A percentile compares a stretch with the other conserved stretches of the same genome.
Evolutionary conservation across 2,329 filamentous ascomycete genomes (phyloP).

Genomic region (Calonectria multiphialidica): DNA sequence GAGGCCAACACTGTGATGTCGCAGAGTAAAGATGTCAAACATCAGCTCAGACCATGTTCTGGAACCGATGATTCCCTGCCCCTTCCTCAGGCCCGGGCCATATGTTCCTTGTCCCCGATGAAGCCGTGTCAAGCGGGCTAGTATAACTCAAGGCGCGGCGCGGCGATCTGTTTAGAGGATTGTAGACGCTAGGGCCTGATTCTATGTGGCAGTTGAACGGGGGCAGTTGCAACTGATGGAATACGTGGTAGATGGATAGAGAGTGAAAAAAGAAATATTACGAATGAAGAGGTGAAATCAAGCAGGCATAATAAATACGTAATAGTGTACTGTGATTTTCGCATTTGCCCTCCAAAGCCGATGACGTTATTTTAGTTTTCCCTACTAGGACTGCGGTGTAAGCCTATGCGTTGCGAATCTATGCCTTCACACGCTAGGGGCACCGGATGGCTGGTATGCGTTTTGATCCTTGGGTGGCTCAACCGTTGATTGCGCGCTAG

Average conservation of each 20-base stretch:
- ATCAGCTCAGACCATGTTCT: no score
- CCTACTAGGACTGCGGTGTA: background rate
- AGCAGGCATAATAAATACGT: no score
- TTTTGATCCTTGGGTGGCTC: background rate
- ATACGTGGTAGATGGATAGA: background rate
- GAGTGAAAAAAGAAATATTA: background rate
- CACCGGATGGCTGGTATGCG: background rate
- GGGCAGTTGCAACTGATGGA: no score
- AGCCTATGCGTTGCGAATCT: background rate
- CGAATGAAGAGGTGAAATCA: background rate
- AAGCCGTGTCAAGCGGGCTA: background rate
- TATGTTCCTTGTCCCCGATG: constrained; percentile 8
- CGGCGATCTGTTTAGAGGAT: background rate
- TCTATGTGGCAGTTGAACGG: background rate
- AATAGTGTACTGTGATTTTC: background rate
- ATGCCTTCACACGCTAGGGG: background rate
- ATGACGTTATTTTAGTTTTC: no score
- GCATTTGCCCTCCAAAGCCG: background rate
- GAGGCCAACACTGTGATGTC: background rate
- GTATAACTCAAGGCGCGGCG: background rate
- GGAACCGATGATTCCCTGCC: background rate
- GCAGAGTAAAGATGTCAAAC: background rate
- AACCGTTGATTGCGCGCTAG: background rate
- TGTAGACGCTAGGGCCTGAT: background rate
- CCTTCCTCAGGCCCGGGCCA: constrained; percentile 1